Evolutionary conservation across 208 protist genomes (phyloP), one percentile per base, ranked within the genome.

Genomic region (Trichomonas vaginalis): DNA sequence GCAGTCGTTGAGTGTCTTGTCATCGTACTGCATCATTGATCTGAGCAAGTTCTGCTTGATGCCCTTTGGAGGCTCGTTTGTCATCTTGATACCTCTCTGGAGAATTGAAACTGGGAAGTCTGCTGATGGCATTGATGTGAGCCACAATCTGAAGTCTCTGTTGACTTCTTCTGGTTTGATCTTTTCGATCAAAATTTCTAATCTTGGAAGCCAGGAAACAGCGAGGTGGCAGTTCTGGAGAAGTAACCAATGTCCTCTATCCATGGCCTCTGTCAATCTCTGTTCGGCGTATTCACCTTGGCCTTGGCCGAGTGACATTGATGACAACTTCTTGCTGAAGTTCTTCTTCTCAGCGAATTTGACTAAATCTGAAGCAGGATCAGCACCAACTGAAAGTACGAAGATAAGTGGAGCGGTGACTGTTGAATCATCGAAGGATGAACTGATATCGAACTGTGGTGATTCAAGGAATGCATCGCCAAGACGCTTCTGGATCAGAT

Each of bases 61-160:
- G 45, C 98, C 96, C 45, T 96, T 97, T 51, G 99, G 99, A n/a
- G 99, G 99, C 97, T 99, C 99, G 96, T 99, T 99, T 15, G 99
- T 99, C 97, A 99, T 99, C 97, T 99, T 99, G 90, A 99, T 98
- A 95, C 98, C 98, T 96, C 99, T 99, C 97, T 99, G 98, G 95
- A 99, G 97, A 90, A 99, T 98, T n/a, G 98, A 97, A 47, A 99
- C 98, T 12, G 99, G 99, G 97, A 99, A 99, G 87, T 98, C 97
- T 15, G 97, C 96, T 95, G 97, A 98, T 0, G 99, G 99, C 98
- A 99, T 99, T 49, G 98, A 98, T 10, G 99, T 99, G 51, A 99
- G 97, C 98, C 99, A 99, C 12, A 99, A 97, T 27, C 99, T 98
- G 98, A 99, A 99, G 95, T 98, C 98, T 40, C 98, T 98, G 97